Percentiles rank a stretch among this genome's conserved stretches.
Conservation (phyloP, 345 rosid species). For the Eucalyptus decipiens region DNA sequence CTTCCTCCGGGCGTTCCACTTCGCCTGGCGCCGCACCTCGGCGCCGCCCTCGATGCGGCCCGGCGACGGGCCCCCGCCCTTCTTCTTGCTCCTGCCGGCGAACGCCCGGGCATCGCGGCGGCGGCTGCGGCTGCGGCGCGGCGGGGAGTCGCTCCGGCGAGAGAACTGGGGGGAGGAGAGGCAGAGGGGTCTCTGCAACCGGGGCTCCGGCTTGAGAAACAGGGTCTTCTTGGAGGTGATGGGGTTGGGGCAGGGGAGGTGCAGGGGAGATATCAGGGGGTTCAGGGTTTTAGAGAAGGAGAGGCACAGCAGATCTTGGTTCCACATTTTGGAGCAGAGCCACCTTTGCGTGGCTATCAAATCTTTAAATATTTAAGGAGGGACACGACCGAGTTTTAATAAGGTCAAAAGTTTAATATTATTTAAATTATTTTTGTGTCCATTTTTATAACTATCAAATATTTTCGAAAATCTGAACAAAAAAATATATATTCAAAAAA, state of each 20-base stretch:
- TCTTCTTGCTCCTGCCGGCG: slow-evolving; percentile 87
- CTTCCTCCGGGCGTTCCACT: slow-evolving; percentile 29
- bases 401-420: neutral
- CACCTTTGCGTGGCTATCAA: neutral
- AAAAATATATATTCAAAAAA: too few species aligned
- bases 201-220: neutral
- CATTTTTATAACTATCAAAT: neutral
- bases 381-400: neutral
- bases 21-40: slow-evolving; percentile 30
- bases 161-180: neutral
- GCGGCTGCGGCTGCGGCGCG: neutral
- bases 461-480: too few species aligned
- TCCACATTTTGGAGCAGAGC: slow-evolving; percentile 18
- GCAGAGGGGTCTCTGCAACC: slow-evolving; percentile 1
- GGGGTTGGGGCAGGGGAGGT: neutral
- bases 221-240: neutral
- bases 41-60: slow-evolving; percentile 53
- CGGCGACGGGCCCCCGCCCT: slow-evolving; percentile 41
- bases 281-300: slow-evolving; percentile 71
- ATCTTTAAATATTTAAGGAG: too few species aligned
- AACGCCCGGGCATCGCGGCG: slow-evolving; percentile 42
- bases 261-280: slow-evolving; percentile 17
- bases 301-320: slow-evolving; percentile 6
- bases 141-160: neutral
- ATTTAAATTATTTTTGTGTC: neutral